Evolutionary conservation across 257 asterid genomes (phyloP).

Genomic region (Forsythia suspensa): DNA sequence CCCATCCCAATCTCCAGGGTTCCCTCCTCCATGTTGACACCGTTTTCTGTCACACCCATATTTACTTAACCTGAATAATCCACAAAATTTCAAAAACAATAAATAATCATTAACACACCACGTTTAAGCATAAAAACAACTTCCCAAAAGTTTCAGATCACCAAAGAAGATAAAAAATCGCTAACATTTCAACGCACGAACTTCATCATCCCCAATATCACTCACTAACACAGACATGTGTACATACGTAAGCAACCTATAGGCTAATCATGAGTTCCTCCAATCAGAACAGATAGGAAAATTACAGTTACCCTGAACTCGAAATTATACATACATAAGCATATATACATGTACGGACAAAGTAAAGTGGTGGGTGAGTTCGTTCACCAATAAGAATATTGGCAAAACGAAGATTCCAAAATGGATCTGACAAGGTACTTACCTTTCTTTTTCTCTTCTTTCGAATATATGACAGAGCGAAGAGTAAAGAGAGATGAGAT

Average conservation of each 20-base stretch:
- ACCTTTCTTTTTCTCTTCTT: too few species aligned
- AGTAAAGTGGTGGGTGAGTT: too few species aligned
- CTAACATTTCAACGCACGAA: background rate
- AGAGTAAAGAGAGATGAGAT: too few species aligned
- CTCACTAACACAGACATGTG: background rate
- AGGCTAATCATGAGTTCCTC: too few species aligned
- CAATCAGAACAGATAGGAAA: background rate
- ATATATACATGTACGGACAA: too few species aligned
- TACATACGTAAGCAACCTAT: too few species aligned
- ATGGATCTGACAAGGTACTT: background rate
- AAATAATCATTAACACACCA: background rate
- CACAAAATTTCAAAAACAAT: slow-evolving; percentile 4
- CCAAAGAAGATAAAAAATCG: background rate
- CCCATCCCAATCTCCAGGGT: slow-evolving; percentile 94
- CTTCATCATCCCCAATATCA: background rate
- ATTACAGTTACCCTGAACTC: too few species aligned
- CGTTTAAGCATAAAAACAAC: background rate
- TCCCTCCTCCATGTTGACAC: slow-evolving; percentile 73
- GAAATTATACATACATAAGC: too few species aligned
- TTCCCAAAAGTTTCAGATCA: background rate
- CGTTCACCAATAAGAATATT: too few species aligned
- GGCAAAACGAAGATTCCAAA: background rate
- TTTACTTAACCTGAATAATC: slow-evolving; percentile 35
- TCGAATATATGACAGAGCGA: too few species aligned
- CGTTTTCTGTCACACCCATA: slow-evolving; percentile 65